Conservation (phyloP, 305 asterid genomes). For the Fraxinus xanthoxyloides region DNA sequence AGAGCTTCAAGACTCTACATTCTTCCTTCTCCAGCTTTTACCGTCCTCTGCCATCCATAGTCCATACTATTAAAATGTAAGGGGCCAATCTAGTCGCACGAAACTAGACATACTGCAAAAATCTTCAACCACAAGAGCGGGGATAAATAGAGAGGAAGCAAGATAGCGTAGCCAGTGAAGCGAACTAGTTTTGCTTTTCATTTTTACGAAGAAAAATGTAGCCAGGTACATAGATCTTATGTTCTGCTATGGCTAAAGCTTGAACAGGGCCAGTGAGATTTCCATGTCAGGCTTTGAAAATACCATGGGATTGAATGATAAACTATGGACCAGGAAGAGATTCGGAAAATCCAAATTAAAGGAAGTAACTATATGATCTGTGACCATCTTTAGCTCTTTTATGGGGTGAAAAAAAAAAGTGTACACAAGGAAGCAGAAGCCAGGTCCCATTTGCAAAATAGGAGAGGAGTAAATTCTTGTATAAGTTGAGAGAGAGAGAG, state of each 20-base stretch:
- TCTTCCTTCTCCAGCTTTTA: not conserved
- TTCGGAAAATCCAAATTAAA: not conserved
- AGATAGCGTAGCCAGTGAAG: not conserved
- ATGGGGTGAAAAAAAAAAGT: not conserved
- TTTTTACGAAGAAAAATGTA: not conserved
- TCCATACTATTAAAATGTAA: not conserved
- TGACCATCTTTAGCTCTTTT: not conserved
- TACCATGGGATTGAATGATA: not conserved
- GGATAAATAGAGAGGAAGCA: not conserved
- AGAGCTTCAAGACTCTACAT: not conserved
- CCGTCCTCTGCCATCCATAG: not conserved
- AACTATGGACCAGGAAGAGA: not conserved
- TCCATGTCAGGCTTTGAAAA: not conserved
- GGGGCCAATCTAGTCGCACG: not conserved
- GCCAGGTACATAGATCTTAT: not conserved
- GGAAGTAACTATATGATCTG: not conserved
- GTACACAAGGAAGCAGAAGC: not conserved
- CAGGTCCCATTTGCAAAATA: not conserved
- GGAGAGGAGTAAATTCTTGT: not conserved
- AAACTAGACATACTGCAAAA: not conserved
- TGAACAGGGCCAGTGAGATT: not conserved
- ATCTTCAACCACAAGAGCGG: not conserved
- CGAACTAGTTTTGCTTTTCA: not conserved
- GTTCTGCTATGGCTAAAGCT: not conserved
- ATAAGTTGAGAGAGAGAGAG: no score